These are phyloP conservation scores for Boeremia lycopersici DNA, from an alignment of 2,329 filamentous ascomycete genomes.

Conservation along the genomic window DNA sequence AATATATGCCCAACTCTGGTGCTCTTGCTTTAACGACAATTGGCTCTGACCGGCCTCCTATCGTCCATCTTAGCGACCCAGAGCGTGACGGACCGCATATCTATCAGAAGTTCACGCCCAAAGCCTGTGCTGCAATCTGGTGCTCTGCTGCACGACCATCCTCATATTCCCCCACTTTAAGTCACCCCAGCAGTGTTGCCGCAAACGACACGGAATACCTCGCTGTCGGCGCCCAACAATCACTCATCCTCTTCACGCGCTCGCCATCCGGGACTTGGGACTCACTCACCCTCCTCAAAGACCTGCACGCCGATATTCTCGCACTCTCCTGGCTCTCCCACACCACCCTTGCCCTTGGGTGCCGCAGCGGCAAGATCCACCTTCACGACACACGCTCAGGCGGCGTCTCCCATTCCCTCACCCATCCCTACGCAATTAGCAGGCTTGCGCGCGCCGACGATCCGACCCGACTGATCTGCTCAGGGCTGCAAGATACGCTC, in stretches of 20 bases:
- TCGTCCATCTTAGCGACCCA: conserved; percentile 35
- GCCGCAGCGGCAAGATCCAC: conserved; percentile 40
- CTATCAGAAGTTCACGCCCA: conserved; percentile 36
- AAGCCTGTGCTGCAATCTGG: conserved; percentile 35
- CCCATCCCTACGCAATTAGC: conserved; percentile 32
- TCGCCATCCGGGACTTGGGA: conserved; percentile 30
- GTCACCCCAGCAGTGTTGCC: conserved; percentile 21
- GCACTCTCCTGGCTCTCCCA: conserved; percentile 43
- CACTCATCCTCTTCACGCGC: conserved; percentile 33
- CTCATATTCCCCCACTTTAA: conserved; percentile 13
- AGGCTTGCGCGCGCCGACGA: conserved; percentile 35
- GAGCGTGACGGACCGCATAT: conserved; percentile 34
- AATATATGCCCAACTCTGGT: conserved; percentile 34
- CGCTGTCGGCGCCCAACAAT: conserved; percentile 38
- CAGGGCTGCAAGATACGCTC: conserved; percentile 35
- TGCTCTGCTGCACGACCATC: conserved; percentile 31
- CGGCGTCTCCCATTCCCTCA: conserved; percentile 31
- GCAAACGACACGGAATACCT: conserved; percentile 35
- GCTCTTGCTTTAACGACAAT: conserved; percentile 39
- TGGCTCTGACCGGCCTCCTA: conserved; percentile 37
- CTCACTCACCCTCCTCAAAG: conserved; percentile 6
- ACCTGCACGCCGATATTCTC: conserved; percentile 36
- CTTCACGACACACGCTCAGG: conserved; percentile 42
- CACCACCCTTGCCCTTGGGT: conserved; percentile 39
- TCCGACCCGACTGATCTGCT: conserved; percentile 33